Percentiles rank a stretch among this genome's conserved stretches.
These are phyloP conservation scores for Taxillus chinensis DNA, from an alignment of 164 flowering plant genomes.

Conservation along the genomic window DNA sequence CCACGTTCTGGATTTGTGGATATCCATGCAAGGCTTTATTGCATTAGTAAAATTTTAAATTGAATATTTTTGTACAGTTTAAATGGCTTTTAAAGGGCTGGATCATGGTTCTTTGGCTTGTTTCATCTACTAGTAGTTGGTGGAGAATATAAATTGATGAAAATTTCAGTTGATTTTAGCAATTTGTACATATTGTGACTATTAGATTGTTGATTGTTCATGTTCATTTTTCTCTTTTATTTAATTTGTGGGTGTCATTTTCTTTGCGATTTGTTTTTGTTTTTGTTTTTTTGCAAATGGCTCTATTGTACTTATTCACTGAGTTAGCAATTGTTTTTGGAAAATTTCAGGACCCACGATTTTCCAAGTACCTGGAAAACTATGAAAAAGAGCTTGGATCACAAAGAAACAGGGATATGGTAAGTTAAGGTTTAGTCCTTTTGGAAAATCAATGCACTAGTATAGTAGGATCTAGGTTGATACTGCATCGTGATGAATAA, in stretches of 20 bases:
- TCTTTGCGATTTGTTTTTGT: not conserved
- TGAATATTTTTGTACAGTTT: no score
- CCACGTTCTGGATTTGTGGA: no score
- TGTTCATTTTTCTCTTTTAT: not conserved
- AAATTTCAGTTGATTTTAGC: no score
- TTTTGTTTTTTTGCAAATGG: not conserved
- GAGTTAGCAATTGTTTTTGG: not conserved
- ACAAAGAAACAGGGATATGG: constrained; percentile 31
- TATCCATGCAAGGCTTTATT: no score
- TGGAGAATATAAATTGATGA: no score
- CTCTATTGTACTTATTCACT: not conserved
- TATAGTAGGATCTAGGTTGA: not conserved
- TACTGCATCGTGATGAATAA: not conserved
- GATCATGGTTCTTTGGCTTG: no score
- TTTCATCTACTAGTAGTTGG: no score
- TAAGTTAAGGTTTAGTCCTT: constrained; percentile 18
- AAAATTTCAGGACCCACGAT: constrained; percentile 58
- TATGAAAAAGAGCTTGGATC: constrained; percentile 18
- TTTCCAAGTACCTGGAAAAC: constrained; percentile 46
- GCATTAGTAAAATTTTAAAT: no score
- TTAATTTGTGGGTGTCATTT: not conserved
- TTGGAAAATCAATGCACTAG: not conserved
- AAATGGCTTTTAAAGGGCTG: no score
- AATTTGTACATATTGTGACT: not conserved
- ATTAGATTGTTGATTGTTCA: not conserved